Conservation (phyloP, 2,329 filamentous ascomycete species). For the Blastomyces emzantsi region DNA sequence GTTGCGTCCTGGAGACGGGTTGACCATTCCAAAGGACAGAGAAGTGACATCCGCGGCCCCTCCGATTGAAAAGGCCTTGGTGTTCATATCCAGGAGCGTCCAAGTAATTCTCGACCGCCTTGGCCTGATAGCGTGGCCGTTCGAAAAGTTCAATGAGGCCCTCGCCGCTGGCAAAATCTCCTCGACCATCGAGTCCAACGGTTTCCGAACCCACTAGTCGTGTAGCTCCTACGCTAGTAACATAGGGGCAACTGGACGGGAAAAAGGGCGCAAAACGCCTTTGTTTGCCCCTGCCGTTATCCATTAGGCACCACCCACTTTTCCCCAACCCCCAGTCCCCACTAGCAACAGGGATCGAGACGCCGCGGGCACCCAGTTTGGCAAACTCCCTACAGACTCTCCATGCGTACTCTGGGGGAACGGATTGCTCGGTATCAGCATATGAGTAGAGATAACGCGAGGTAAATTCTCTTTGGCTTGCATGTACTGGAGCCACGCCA, state of each 20-base stretch:
- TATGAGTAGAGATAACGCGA: conserved; percentile 58
- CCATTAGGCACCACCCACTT: conserved; percentile 40
- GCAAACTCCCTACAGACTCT: conserved; percentile 54
- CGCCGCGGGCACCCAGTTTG: conserved; percentile 56
- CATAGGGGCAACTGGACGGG: conserved; percentile 51
- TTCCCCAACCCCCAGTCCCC: conserved; percentile 54
- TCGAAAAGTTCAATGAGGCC: conserved; percentile 43
- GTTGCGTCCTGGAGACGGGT: conserved; percentile 26
- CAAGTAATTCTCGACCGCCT: conserved; percentile 38
- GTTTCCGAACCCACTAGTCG: conserved; percentile 44
- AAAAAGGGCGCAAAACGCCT: conserved; percentile 47
- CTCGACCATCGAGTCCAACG: conserved; percentile 33
- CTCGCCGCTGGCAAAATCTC: conserved; percentile 44
- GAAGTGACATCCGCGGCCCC: conserved; percentile 48
- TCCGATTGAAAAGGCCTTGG: conserved; percentile 39
- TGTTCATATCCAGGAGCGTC: conserved; percentile 33
- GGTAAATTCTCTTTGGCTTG: conserved; percentile 49
- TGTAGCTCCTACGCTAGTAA: conserved; percentile 55
- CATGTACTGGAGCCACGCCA: conserved; percentile 54
- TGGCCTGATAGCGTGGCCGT: conserved; percentile 40
- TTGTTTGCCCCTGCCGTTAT: conserved; percentile 38
- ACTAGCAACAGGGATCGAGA: conserved; percentile 54
- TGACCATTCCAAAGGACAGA: conserved; percentile 32
- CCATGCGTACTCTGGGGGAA: conserved; percentile 52
- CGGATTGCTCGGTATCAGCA: conserved; percentile 55